Conservation (phyloP, 306 rosid genomes). For the Castanopsis chinensis region DNA sequence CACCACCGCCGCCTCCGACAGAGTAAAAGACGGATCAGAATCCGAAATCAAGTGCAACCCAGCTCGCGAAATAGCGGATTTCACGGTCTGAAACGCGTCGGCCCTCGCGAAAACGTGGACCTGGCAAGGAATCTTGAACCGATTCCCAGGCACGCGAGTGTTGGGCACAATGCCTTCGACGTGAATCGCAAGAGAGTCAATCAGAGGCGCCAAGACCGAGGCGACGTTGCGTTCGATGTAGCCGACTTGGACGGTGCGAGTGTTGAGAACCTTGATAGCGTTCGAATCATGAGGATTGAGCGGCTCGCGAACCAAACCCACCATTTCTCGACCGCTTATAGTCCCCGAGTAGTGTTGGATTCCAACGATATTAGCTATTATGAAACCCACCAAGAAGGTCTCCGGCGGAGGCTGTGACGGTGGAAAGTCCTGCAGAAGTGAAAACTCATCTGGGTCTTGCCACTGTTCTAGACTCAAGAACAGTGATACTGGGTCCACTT, state of each 20-base stretch:
- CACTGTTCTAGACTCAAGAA: constrained; percentile 13
- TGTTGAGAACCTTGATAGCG: constrained; percentile 71
- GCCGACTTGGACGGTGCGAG: constrained; percentile 47
- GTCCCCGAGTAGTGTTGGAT: constrained; percentile 45
- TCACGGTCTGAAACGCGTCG: constrained; percentile 25
- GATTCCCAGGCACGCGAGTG: constrained; percentile 17
- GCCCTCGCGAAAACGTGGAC: constrained; percentile 51
- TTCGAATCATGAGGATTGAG: constrained; percentile 50
- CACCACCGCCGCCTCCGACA: constrained; percentile 60
- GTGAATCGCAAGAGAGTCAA: constrained; percentile 39
- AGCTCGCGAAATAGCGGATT: constrained; percentile 18
- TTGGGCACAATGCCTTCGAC: constrained; percentile 65
- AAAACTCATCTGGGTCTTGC: constrained; percentile 12
- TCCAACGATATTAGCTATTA: constrained; percentile 65
- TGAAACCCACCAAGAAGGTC: constrained; percentile 53
- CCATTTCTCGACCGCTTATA: constrained; percentile 64
- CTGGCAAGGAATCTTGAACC: constrained; percentile 54
- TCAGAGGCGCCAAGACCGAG: constrained; percentile 52
- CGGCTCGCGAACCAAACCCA: constrained; percentile 72
- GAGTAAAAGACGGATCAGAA: constrained; percentile 36
- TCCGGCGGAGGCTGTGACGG: constrained; percentile 25
- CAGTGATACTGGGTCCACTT: constrained; percentile 11
- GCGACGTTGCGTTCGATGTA: constrained; percentile 58
- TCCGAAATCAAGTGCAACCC: constrained; percentile 49
- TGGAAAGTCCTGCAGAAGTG: constrained; percentile 10